Base-by-base conservation (phyloP, 306 rosid species). In the Prunus kanzakura region DNA sequence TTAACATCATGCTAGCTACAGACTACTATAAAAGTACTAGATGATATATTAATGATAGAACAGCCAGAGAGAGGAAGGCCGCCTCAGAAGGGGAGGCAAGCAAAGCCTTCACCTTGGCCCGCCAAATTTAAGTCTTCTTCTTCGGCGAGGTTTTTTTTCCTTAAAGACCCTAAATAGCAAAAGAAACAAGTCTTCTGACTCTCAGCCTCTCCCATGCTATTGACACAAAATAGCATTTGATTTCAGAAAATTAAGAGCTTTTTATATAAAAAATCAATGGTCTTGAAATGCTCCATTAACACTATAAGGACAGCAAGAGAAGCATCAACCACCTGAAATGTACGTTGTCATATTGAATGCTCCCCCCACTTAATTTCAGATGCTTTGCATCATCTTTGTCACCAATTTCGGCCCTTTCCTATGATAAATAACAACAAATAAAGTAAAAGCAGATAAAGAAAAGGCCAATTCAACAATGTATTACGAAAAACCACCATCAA, bases 401-500 rank as follows among this genome's bases (percentile, higher is more conserved):
- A 62, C 78, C 80, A 74, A 95, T 78, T 43, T 92, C 97, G 77
- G 92, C 88, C 84, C 80, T 90, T 86, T 89, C 99, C 99, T 95
- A 89, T 27, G 52, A 80, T 47, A 74, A 74, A 29, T 41, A 54
- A 49, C 51, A 73, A 80, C 72, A 69, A 14, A 29, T 23, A 22
- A 78, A 56, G 67, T 47, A 76, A n/a, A 32, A 61, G 32, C 27
- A 9, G 47, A n/a, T 2, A 58, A 69, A 58, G 76, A 64, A 56
- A 74, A 64, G 57, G 79, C n/a, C 46, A 73, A 20, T 23, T 35
- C 79, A 50, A 63, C 55, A 63, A 30, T 29, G 18, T 72, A 25
- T 4, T 2, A 13, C 8, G 45, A 29, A 22, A 1, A 54, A 73
- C 19, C 46, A 57, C 5, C 30, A 56, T n/a, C 9, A 19, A 25